These are phyloP conservation scores for Lasiodiplodia hormozganensis DNA, from an alignment of 2,329 filamentous ascomycete species.

Conservation along the genomic window DNA sequence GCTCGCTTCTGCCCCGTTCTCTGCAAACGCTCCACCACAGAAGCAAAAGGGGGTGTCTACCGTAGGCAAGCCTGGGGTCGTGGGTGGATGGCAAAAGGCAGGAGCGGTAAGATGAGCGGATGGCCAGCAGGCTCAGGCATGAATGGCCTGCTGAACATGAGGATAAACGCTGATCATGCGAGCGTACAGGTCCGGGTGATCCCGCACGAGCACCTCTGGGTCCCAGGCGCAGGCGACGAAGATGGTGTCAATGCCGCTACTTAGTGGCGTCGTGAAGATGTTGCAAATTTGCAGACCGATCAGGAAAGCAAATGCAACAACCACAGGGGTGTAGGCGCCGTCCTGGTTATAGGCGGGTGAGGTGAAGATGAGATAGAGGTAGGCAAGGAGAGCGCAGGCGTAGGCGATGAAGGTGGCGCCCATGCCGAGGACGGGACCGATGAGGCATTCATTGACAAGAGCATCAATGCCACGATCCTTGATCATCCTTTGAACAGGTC, in stretches of 20 bases:
- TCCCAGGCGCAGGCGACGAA: conserved; percentile 80
- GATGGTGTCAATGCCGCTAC: conserved; percentile 88
- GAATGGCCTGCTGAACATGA: conserved; percentile 79
- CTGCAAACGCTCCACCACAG: neutral
- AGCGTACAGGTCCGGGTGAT: conserved; percentile 82
- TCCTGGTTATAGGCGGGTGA: conserved; percentile 76
- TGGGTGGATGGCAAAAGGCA: neutral
- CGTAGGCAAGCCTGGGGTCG: neutral
- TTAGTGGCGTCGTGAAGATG: conserved; percentile 86
- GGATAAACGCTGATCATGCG: conserved; percentile 84
- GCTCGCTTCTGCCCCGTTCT: neutral
- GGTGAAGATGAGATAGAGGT: conserved; percentile 85
- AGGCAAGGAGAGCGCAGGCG: conserved; percentile 79
- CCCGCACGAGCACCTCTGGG: conserved; percentile 74
- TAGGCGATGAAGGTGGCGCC: conserved; percentile 86
- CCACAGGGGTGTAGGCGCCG: conserved; percentile 74
- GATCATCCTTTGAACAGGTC: conserved; percentile 66
- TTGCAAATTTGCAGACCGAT: conserved; percentile 90
- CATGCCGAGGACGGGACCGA: conserved; percentile 68
- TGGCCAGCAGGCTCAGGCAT: conserved; percentile 49
- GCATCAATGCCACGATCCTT: conserved; percentile 91
- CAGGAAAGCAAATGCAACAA: conserved; percentile 85
- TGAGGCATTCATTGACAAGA: conserved; percentile 85
- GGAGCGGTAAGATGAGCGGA: neutral
- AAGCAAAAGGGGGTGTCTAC: neutral